Percentiles rank a stretch among this genome's conserved stretches.
These are phyloP conservation scores for Cladosporium sp. DNA, from an alignment of 2,329 filamentous ascomycete genomes.

Conservation along the genomic window DNA sequence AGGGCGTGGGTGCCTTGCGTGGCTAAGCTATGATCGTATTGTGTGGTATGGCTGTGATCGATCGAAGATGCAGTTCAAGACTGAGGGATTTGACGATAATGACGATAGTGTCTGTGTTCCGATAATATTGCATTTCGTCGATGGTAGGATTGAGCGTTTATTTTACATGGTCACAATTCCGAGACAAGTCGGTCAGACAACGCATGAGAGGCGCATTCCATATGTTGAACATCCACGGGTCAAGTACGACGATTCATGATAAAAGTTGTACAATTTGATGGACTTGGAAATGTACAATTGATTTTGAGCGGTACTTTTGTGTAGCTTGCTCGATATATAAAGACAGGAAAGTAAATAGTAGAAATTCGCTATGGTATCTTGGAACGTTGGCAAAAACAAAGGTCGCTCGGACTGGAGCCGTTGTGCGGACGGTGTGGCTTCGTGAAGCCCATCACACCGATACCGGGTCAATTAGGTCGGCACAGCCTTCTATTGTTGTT, in stretches of 20 bases:
- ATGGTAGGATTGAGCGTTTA: no score
- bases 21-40: no score
- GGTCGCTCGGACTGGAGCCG: neutral
- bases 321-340: neutral
- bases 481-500: neutral
- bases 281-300: neutral
- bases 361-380: conserved; percentile 10
- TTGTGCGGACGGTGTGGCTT: no score
- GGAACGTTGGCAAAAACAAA: neutral
- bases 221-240: no score
- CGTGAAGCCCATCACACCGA: no score
- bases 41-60: neutral
- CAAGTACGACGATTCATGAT: neutral
- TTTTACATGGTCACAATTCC: no score
- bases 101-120: neutral
- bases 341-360: neutral
- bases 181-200: neutral
- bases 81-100: neutral
- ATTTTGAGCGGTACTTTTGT: neutral
- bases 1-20: neutral
- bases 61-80: no score
- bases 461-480: neutral
- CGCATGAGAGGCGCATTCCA: no score
- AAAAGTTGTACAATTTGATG: neutral
- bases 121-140: no score